These are phyloP conservation scores for Flaveria ramosissima DNA, from an alignment of 129 eudicot genomes.

Conservation along the genomic window DNA sequence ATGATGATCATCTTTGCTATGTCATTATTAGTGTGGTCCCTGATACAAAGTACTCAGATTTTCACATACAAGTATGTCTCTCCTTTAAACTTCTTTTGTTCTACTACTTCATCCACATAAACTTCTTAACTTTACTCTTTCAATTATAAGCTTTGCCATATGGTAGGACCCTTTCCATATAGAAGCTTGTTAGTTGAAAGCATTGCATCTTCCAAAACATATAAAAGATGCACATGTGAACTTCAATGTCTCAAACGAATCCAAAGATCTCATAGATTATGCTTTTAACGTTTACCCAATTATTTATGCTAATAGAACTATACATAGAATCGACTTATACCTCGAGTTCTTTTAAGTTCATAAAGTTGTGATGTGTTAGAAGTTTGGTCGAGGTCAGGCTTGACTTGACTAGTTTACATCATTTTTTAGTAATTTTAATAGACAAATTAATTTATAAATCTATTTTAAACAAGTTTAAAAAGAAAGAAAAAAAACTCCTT, in stretches of 20 bases:
- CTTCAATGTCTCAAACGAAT: conserved; percentile 37
- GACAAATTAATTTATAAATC: no score
- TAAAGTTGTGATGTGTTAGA: not conserved
- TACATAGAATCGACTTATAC: not conserved
- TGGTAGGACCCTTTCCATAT: conserved; percentile 42
- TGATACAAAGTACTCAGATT: conserved; percentile 36
- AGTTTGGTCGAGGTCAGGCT: not conserved
- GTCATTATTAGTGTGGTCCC: conserved; percentile 42
- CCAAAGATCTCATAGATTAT: conserved; percentile 25
- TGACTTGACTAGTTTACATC: not conserved
- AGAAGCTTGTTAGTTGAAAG: conserved; percentile 39
- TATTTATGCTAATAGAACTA: not conserved
- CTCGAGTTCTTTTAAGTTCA: not conserved
- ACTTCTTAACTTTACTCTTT: conserved; percentile 32
- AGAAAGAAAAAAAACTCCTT: conserved; percentile 17
- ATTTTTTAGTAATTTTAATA: no score
- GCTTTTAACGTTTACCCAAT: conserved; percentile 14
- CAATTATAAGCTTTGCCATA: conserved; percentile 35
- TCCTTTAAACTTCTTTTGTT: conserved; percentile 39
- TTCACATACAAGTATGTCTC: conserved; percentile 42
- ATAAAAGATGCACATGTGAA: conserved; percentile 42
- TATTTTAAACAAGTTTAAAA: no score
- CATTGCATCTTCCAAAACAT: conserved; percentile 44
- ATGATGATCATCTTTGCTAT: conserved; percentile 38
- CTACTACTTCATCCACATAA: conserved; percentile 41